Evolutionary conservation across 2,329 filamentous ascomycete species (phyloP).

Genomic region (Sphaerulina musiva): DNA sequence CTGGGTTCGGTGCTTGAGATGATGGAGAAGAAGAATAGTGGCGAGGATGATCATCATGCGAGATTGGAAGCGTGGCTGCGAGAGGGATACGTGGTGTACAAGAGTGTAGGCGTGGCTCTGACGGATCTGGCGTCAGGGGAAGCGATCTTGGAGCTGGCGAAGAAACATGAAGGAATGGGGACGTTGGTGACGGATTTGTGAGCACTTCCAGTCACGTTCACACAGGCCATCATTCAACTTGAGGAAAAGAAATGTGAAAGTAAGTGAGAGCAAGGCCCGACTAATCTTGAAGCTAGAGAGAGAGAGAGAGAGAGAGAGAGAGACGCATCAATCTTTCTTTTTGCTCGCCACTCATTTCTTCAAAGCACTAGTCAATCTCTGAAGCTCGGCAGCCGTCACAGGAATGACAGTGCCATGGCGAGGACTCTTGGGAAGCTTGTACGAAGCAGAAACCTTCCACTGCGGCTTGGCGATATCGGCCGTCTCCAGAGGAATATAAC

Average conservation of each 20-base stretch:
- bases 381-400: conserved; percentile 44
- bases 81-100: conserved; percentile 43
- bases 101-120: conserved; percentile 47
- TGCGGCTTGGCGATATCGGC: conserved; percentile 43
- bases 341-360: conserved; percentile 2
- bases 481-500: conserved; percentile 51
- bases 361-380: conserved; percentile 8
- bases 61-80: conserved; percentile 22
- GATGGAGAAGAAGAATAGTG: neutral
- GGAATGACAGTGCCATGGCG: conserved; percentile 51
- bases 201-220: neutral
- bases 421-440: conserved; percentile 45
- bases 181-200: conserved; percentile 11
- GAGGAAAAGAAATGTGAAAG: too few relatives aligned
- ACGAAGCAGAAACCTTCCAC: conserved; percentile 45
- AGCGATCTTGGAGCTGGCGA: conserved; percentile 14
- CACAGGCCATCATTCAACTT: neutral
- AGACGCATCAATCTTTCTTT: conserved; percentile 2
- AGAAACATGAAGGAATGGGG: conserved; percentile 8
- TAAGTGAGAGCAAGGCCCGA: neutral
- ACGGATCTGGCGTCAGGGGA: conserved; percentile 41
- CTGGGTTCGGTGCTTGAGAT: conserved; percentile 37
- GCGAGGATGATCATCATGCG: conserved; percentile 6
- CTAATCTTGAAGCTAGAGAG: conserved; percentile 13
- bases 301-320: conserved; percentile 5